These are phyloP conservation scores for Brassica rapa DNA, from an alignment of 345 rosid species.

Conservation along the genomic window DNA sequence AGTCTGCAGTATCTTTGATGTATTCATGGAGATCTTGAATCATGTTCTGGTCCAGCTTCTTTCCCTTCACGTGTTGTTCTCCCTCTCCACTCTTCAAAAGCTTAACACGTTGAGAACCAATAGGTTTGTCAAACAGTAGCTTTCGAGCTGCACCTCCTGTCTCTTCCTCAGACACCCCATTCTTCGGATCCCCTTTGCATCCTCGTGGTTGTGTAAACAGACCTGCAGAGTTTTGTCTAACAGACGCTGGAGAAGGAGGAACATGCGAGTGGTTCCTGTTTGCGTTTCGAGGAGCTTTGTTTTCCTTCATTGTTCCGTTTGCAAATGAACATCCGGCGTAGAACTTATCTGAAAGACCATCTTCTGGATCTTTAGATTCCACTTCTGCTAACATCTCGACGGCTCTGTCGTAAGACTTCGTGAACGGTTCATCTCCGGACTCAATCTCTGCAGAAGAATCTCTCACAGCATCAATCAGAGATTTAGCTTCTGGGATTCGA, in stretches of 20 bases:
- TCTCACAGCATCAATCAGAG: conserved; percentile 55
- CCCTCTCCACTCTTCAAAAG: conserved; percentile 7
- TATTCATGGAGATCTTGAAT: conserved; percentile 38
- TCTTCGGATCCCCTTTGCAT: conserved; percentile 28
- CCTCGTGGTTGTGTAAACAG: conserved; percentile 45
- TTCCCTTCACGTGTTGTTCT: conserved; percentile 23
- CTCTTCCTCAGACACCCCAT: conserved; percentile 19
- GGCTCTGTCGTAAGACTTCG: conserved; percentile 70
- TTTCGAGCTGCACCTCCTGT: conserved; percentile 37
- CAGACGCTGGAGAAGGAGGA: conserved; percentile 33
- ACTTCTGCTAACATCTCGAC: conserved; percentile 50
- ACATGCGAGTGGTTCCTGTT: conserved; percentile 15
- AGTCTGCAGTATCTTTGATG: conserved; percentile 27
- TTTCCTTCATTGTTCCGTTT: neutral
- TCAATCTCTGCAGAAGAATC: conserved; percentile 37
- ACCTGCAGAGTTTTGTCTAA: conserved; percentile 37
- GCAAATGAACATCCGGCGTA: conserved; percentile 35
- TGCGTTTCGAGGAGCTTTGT: conserved; percentile 10
- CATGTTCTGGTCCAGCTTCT: conserved; percentile 39
- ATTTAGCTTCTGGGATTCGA: conserved; percentile 66
- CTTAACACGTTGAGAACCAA: neutral
- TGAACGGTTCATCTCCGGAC: conserved; percentile 59
- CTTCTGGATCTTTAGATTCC: conserved; percentile 36
- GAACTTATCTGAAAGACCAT: conserved; percentile 12
- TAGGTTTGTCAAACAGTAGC: conserved; percentile 36